Conservation (phyloP, 495 filamentous ascomycete species). For the Cudoniella acicularis region DNA sequence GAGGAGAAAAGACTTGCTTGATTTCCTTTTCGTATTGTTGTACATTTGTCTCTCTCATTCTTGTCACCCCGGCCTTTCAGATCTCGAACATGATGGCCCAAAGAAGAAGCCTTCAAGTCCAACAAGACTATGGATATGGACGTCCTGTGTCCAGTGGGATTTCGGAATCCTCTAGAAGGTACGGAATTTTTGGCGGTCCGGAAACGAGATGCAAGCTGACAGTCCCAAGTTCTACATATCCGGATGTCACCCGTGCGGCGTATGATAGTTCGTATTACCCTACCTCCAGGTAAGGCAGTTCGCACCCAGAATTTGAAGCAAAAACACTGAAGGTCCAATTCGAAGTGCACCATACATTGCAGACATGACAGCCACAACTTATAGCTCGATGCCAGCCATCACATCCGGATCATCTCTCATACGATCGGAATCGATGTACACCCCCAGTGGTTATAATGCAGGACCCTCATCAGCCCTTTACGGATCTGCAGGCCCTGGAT, state of each 20-base stretch:
- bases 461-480: conserved; percentile 22
- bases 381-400: conserved; percentile 17
- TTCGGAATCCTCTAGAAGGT: conserved; percentile 23
- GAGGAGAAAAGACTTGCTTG: conserved; percentile 9
- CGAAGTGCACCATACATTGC: conserved; percentile 20
- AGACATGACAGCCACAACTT: conserved; percentile 15
- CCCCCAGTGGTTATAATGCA: conserved; percentile 19
- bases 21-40: conserved; percentile 20
- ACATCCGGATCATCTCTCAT: conserved; percentile 8
- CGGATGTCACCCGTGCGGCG: conserved; percentile 11
- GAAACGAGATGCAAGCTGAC: conserved; percentile 11
- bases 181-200: conserved; percentile 3
- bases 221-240: conserved; percentile 11
- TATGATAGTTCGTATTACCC: conserved; percentile 24
- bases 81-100: conserved; percentile 24
- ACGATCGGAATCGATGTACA: conserved; percentile 20
- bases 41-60: conserved; percentile 17
- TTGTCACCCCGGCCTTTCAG: conserved; percentile 10
- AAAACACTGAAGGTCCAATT: conserved; percentile 18
- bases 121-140: conserved; percentile 24
- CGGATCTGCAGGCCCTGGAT: conserved; percentile 22
- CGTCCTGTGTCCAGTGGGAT: conserved; percentile 11
- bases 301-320: conserved; percentile 7
- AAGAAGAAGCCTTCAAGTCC: conserved; percentile 24
- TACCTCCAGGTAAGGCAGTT: conserved; percentile 23